These are phyloP conservation scores for Fistulinella cinereoalba DNA, from an alignment of 1,284 basidiomycete species.

Conservation along the genomic window DNA sequence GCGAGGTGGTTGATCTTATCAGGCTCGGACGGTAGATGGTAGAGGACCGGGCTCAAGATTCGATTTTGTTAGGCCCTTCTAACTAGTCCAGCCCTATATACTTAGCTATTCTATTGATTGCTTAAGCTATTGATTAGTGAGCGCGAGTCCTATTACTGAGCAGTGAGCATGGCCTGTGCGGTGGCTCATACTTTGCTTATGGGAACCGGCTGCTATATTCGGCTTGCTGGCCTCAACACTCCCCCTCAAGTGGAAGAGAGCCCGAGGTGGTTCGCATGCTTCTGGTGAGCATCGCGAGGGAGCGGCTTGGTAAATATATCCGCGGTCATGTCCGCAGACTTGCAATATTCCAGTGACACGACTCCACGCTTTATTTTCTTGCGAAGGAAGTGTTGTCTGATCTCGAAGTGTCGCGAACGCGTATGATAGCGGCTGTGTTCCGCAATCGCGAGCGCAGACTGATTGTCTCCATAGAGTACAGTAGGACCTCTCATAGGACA, in stretches of 20 bases:
- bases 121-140: too few relatives aligned
- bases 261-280: not conserved
- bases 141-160: constrained; percentile 48
- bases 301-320: not conserved
- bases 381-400: not conserved
- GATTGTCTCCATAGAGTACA: not conserved
- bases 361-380: not conserved
- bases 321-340: not conserved
- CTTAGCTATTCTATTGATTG: too few relatives aligned
- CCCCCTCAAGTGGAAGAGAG: not conserved
- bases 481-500: too few relatives aligned
- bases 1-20: too few relatives aligned
- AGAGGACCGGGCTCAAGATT: too few relatives aligned
- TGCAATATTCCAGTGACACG: not conserved
- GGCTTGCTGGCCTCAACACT: too few relatives aligned
- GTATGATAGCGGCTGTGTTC: not conserved
- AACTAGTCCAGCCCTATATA: too few relatives aligned
- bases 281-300: not conserved
- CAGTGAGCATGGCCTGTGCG: too few relatives aligned
- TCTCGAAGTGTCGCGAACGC: not conserved
- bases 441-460: not conserved
- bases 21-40: too few relatives aligned
- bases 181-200: too few relatives aligned
- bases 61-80: too few relatives aligned
- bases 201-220: too few relatives aligned